Conservation (phyloP, 179 eudicot genomes). For the Silene noctiflora region DNA sequence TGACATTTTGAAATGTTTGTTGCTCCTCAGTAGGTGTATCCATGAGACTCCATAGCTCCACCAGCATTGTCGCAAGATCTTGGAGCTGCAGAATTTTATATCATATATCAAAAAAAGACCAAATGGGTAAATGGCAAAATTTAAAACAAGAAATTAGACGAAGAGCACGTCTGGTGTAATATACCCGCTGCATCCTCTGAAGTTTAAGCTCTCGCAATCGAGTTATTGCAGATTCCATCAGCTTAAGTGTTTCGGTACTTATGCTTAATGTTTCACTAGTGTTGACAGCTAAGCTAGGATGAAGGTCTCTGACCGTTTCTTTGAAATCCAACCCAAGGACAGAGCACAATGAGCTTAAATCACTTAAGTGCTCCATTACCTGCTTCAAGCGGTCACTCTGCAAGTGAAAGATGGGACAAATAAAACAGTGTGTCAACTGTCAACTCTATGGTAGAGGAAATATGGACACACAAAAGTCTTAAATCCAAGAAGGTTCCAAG, state of each 20-base stretch:
- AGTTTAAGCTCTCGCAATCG: conserved; percentile 64
- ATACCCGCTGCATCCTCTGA: conserved; percentile 90
- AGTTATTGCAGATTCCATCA: conserved; percentile 49
- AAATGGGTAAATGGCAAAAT: conserved; percentile 1
- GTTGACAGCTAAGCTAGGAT: conserved; percentile 60
- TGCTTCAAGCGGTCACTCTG: conserved; percentile 83
- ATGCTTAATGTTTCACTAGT: conserved; percentile 54
- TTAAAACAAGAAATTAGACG: not conserved
- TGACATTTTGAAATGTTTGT: conserved; percentile 74
- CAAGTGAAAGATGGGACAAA: conserved; percentile 18
- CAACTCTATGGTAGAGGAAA: conserved; percentile 6
- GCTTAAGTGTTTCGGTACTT: conserved; percentile 56
- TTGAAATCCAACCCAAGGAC: conserved; percentile 87
- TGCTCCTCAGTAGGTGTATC: conserved; percentile 95
- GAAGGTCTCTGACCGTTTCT: conserved; percentile 59
- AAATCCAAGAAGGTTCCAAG: not conserved
- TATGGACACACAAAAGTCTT: not conserved
- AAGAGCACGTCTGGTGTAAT: conserved; percentile 25
- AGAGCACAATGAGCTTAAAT: conserved; percentile 63
- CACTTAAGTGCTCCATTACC: conserved; percentile 53
- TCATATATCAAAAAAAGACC: not conserved
- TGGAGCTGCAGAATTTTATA: conserved; percentile 53
- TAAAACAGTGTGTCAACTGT: not conserved
- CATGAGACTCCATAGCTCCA: conserved; percentile 96
- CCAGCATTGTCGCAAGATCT: conserved; percentile 81